phyloP scores from a whole-genome alignment of 2,329 filamentous ascomycete species.

The Knufia fluminis region DNA sequence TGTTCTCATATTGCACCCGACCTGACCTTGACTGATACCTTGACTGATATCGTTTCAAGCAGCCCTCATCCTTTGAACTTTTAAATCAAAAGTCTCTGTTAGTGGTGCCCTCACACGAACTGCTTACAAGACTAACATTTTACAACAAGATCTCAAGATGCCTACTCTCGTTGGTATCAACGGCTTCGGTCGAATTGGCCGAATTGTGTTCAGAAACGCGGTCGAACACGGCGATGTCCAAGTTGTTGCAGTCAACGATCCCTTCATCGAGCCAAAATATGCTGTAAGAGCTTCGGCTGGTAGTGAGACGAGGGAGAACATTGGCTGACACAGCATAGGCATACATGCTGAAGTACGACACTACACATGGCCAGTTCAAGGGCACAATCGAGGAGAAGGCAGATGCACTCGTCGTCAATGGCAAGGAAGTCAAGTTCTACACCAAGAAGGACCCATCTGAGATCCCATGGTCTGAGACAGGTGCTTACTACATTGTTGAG shows the following conservation, averaged over 20 bases:
- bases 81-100: background rate
- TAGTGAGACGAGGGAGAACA: background rate
- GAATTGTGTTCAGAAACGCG: conserved; percentile 33
- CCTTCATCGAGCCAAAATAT: conserved; percentile 97
- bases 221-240: conserved; percentile 82
- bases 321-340: conserved; percentile 46
- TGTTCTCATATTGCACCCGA: background rate
- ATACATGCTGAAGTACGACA: conserved; percentile 99
- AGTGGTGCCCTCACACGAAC: background rate
- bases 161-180: conserved; percentile 86
- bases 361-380: conserved; percentile 94
- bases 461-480: conserved; percentile 84
- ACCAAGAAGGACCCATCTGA: conserved; percentile 75
- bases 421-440: conserved; percentile 94
- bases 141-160: conserved; percentile 29
- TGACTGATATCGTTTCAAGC: background rate
- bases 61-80: background rate
- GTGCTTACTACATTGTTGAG: conserved; percentile 91
- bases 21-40: background rate
- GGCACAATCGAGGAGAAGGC: conserved; percentile 68
- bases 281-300: conserved; percentile 56
- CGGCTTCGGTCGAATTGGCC: conserved; percentile 65
- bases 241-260: conserved; percentile 96
- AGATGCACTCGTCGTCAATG: conserved; percentile 74
- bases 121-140: background rate